These are phyloP conservation scores for Trichocladium antarcticum DNA, from an alignment of 495 filamentous ascomycete species.

Conservation along the genomic window DNA sequence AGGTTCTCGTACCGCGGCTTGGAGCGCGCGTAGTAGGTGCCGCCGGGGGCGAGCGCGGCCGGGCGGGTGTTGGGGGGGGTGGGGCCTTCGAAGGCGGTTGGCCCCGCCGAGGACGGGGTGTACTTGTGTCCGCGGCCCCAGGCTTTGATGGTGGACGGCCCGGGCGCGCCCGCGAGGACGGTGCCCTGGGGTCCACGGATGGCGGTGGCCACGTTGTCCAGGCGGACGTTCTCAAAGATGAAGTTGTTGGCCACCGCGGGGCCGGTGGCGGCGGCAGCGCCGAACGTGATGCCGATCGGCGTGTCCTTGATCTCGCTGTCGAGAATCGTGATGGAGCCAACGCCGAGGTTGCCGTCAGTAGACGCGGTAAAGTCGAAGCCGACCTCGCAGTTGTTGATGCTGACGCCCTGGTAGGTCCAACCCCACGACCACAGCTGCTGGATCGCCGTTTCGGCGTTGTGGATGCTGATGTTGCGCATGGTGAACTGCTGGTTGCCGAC, in stretches of 20 bases:
- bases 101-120: conserved; percentile 31
- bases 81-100: conserved; percentile 25
- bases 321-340: conserved; percentile 63
- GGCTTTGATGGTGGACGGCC: conserved; percentile 38
- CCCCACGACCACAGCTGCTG: conserved; percentile 42
- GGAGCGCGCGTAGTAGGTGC: conserved; percentile 49
- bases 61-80: conserved; percentile 31
- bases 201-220: conserved; percentile 45
- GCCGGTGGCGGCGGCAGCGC: conserved; percentile 36
- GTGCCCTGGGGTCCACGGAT: conserved; percentile 40
- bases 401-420: conserved; percentile 59
- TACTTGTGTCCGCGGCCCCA: conserved; percentile 36
- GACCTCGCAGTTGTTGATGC: conserved; percentile 49
- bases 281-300: conserved; percentile 39
- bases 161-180: conserved; percentile 47
- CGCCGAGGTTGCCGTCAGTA: conserved; percentile 36
- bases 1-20: conserved; percentile 58
- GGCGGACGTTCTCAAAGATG: conserved; percentile 54
- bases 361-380: conserved; percentile 51
- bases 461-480: conserved; percentile 57
- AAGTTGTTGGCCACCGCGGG: conserved; percentile 40
- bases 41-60: conserved; percentile 25
- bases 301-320: conserved; percentile 69
- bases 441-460: conserved; percentile 44
- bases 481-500: conserved; percentile 78